Evolutionary conservation across 2,329 filamentous ascomycete genomes (phyloP).

Genomic region (Sclerotinia borealis): DNA sequence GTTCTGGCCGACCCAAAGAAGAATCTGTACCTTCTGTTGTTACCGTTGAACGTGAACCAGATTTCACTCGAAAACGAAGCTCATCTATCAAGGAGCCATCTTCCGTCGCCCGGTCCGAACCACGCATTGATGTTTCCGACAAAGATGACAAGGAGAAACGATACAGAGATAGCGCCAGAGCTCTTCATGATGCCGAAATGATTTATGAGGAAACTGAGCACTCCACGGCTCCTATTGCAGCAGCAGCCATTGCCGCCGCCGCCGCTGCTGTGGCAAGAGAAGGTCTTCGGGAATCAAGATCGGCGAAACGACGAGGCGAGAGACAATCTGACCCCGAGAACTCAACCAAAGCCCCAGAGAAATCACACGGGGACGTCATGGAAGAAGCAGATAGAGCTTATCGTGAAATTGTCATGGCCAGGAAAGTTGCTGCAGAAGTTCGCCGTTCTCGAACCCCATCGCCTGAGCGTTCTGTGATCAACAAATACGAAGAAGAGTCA

Average conservation of each 20-base stretch:
- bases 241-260: conserved; percentile 43
- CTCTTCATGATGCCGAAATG: conserved; percentile 38
- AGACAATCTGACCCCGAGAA: conserved; percentile 26
- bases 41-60: conserved; percentile 49
- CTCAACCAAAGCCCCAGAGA: conserved; percentile 10
- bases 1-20: conserved; percentile 16
- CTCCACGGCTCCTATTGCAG: conserved; percentile 43
- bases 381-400: conserved; percentile 54
- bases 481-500: conserved; percentile 43
- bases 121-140: conserved; percentile 14
- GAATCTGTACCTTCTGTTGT: conserved; percentile 39
- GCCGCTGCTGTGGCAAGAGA: conserved; percentile 39
- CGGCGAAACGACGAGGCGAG: conserved; percentile 33
- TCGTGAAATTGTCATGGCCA: conserved; percentile 48
- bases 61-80: conserved; percentile 28
- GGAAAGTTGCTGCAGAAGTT: conserved; percentile 47
- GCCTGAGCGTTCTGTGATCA: conserved; percentile 47
- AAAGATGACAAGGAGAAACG: conserved; percentile 11
- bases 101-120: conserved; percentile 14
- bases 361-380: conserved; percentile 41
- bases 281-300: conserved; percentile 25
- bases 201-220: conserved; percentile 43
- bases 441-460: conserved; percentile 47
- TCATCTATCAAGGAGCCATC: conserved; percentile 25
- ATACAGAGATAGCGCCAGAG: conserved; percentile 16